These are phyloP conservation scores for Pseudocercospora vitis DNA, from an alignment of 2,329 filamentous ascomycete genomes.

Conservation along the genomic window DNA sequence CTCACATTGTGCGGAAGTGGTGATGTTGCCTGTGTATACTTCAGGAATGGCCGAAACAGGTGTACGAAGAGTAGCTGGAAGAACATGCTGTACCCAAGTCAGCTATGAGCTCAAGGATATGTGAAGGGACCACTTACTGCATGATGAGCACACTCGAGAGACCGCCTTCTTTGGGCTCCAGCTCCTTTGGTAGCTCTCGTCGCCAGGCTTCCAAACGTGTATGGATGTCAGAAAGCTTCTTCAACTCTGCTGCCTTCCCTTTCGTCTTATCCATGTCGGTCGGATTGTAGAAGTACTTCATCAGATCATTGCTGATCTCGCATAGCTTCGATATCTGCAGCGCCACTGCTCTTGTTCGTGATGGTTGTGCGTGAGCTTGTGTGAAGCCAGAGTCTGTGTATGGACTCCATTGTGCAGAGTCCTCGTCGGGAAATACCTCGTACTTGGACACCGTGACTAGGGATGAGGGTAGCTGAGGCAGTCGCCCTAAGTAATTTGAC, in stretches of 20 bases:
- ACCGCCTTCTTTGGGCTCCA: conserved; percentile 86
- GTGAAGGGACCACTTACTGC: conserved; percentile 93
- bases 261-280: conserved; percentile 59
- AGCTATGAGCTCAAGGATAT: too few relatives aligned
- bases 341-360: conserved; percentile 77
- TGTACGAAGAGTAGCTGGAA: conserved; percentile 95
- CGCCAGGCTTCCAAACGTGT: conserved; percentile 88
- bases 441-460: conserved; percentile 84
- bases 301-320: conserved; percentile 89
- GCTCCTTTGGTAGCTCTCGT: conserved; percentile 75
- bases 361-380: conserved; percentile 71
- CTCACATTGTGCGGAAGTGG: conserved; percentile 85
- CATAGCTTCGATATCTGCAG: conserved; percentile 80
- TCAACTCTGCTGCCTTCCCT: conserved; percentile 80
- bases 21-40: conserved; percentile 78
- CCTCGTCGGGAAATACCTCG: conserved; percentile 87
- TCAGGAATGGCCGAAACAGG: conserved; percentile 90
- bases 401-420: conserved; percentile 80
- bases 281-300: conserved; percentile 90
- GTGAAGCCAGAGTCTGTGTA: conserved; percentile 83
- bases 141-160: conserved; percentile 77
- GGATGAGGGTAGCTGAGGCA: conserved; percentile 79
- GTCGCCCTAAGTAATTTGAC: conserved; percentile 92
- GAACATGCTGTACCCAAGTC: conserved; percentile 99
- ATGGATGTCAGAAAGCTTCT: conserved; percentile 89